Conservation (phyloP, 768 basidiomycete genomes). For the Dacryopinax spathularia region DNA sequence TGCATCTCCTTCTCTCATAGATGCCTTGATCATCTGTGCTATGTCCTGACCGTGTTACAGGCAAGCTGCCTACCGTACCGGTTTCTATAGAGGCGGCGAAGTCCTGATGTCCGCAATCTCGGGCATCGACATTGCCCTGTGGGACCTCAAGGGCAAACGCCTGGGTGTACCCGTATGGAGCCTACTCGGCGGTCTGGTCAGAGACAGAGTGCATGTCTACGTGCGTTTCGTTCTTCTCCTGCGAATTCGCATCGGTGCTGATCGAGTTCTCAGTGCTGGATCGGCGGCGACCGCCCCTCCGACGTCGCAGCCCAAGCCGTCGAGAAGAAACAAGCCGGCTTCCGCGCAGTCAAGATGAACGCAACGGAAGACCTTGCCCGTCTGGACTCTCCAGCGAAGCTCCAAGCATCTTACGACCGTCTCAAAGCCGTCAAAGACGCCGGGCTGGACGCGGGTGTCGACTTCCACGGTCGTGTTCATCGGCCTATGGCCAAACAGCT, state of each 20-base stretch:
- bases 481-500: slow-evolving; percentile 58
- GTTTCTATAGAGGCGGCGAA: slow-evolving; percentile 43
- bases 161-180: slow-evolving; percentile 53
- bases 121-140: slow-evolving; percentile 53
- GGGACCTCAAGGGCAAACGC: slow-evolving; percentile 72
- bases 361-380: slow-evolving; percentile 37
- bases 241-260: too few relatives aligned
- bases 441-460: slow-evolving; percentile 50
- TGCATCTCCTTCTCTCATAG: background rate
- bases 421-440: slow-evolving; percentile 38
- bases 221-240: slow-evolving; percentile 14
- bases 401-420: slow-evolving; percentile 39
- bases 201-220: slow-evolving; percentile 44
- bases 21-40: background rate
- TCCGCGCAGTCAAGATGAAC: slow-evolving; percentile 63
- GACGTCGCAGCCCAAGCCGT: slow-evolving; percentile 40
- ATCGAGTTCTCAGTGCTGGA: slow-evolving; percentile 30
- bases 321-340: slow-evolving; percentile 44
- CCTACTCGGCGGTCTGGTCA: slow-evolving; percentile 54
- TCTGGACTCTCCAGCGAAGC: slow-evolving; percentile 45
- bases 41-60: background rate
- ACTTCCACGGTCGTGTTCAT: slow-evolving; percentile 54
- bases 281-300: slow-evolving; percentile 34
- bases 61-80: slow-evolving; percentile 46
- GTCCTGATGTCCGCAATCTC: slow-evolving; percentile 35